phyloP scores from a whole-genome alignment of 164 flowering plant genomes.

The Nymphaea colorata region DNA sequence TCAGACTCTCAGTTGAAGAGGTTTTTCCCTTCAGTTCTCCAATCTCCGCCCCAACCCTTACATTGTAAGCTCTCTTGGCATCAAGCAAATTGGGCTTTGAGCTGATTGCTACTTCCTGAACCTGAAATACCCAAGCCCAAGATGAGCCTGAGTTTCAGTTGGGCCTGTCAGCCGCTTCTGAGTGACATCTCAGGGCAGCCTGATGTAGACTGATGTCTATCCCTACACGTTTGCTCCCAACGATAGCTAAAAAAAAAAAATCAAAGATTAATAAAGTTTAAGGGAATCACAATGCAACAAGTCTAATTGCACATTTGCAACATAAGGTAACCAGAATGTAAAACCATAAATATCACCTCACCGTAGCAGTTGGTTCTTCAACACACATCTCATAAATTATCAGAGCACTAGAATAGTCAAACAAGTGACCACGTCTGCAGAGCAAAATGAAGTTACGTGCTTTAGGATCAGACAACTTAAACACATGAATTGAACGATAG shows the following conservation, averaged over 20 bases:
- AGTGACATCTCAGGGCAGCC: not conserved
- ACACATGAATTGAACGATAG: not conserved
- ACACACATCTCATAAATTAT: conserved; percentile 91
- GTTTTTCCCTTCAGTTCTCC: too few relatives aligned
- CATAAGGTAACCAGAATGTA: not conserved
- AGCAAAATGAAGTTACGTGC: not conserved
- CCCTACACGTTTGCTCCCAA: too few relatives aligned
- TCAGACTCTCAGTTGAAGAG: too few relatives aligned
- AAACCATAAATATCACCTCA: conserved; percentile 23
- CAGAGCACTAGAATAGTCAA: conserved; percentile 79
- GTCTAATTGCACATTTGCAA: not conserved
- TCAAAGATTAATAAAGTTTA: not conserved
- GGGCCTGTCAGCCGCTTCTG: too few relatives aligned
- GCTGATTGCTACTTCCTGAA: too few relatives aligned
- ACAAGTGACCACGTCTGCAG: conserved; percentile 84
- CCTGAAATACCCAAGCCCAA: too few relatives aligned
- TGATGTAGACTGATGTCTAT: too few relatives aligned
- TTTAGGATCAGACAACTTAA: not conserved
- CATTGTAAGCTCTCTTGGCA: too few relatives aligned
- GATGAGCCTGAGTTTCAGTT: too few relatives aligned
- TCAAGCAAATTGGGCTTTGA: too few relatives aligned
- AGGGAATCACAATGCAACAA: not conserved
- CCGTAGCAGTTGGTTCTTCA: conserved; percentile 79
- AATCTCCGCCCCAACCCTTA: too few relatives aligned
- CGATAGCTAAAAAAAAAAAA: too few relatives aligned